Conservation (phyloP, 228 moss, liverwort and hornwort genomes). For the Sphagnum magellanicum region DNA sequence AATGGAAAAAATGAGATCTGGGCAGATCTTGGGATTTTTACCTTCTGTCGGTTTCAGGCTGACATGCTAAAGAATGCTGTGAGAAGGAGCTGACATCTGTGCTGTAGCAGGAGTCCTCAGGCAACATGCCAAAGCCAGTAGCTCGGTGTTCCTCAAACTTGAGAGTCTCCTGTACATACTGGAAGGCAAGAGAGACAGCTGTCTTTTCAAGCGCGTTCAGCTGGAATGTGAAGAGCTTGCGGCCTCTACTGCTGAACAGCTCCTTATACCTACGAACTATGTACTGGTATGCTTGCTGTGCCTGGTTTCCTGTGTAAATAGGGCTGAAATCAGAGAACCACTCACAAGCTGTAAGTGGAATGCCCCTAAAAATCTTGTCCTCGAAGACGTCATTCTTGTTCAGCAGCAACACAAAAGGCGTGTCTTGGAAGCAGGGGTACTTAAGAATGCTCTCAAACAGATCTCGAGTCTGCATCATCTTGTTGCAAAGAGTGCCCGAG, state of each 20-base stretch:
- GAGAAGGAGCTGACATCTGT: slow-evolving; percentile 41
- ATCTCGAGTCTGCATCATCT: slow-evolving; percentile 31
- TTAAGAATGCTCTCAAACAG: slow-evolving; percentile 46
- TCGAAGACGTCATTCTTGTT: slow-evolving; percentile 53
- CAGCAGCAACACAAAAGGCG: slow-evolving; percentile 36
- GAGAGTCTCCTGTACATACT: slow-evolving; percentile 43
- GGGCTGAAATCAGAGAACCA: slow-evolving; percentile 54
- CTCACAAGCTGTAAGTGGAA: slow-evolving; percentile 39
- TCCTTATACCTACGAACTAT: slow-evolving; percentile 53
- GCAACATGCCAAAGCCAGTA: slow-evolving; percentile 11
- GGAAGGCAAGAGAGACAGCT: slow-evolving; percentile 32
- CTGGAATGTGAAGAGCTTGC: slow-evolving; percentile 47
- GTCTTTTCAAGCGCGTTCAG: slow-evolving; percentile 29
- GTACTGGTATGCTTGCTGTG: slow-evolving; percentile 46
- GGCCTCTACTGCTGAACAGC: slow-evolving; percentile 15
- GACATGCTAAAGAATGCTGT: slow-evolving; percentile 10
- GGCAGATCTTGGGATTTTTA: no score
- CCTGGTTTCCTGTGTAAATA: slow-evolving; percentile 28
- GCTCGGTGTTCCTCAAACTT: slow-evolving; percentile 30
- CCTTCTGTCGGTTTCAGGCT: no score
- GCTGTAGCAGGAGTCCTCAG: slow-evolving; percentile 30
- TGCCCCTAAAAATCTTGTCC: slow-evolving; percentile 37
- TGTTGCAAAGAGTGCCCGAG: slow-evolving; percentile 20
- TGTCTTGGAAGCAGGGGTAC: slow-evolving; percentile 31
- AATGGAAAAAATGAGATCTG: no score